Evolutionary conservation across 768 basidiomycete species (phyloP).

Genomic region (Erythrobasidium yunnanense): DNA sequence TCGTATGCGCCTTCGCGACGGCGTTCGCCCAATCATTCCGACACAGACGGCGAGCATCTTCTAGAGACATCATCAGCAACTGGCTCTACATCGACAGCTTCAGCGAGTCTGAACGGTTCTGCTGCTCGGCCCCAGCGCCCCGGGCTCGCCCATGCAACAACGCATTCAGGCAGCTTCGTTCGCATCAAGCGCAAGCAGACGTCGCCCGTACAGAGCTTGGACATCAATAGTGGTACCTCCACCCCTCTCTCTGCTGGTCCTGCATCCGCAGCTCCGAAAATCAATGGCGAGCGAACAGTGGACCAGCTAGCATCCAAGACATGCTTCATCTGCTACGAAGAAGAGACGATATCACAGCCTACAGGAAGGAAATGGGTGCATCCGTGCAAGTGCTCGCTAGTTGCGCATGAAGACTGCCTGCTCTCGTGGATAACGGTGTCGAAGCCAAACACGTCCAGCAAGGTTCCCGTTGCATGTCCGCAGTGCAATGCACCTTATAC

Average conservation of each 20-base stretch:
- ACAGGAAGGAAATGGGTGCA: constrained; percentile 26
- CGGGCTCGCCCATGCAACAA: background rate
- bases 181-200: constrained; percentile 23
- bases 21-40: constrained; percentile 7
- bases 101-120: background rate
- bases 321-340: constrained; percentile 38
- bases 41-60: background rate
- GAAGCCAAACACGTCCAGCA: background rate
- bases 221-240: background rate
- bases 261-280: background rate
- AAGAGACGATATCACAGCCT: background rate
- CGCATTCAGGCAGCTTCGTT: constrained; percentile 18
- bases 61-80: background rate
- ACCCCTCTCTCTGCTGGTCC: background rate
- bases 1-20: background rate
- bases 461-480: constrained; percentile 27
- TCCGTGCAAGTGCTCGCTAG: constrained; percentile 33
- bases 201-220: background rate
- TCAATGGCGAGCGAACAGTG: background rate
- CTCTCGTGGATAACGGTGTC: constrained; percentile 31
- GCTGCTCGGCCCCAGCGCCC: constrained; percentile 10
- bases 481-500: constrained; percentile 30
- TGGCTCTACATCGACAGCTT: background rate
- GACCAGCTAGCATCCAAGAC: constrained; percentile 25
- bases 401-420: constrained; percentile 33